Percentiles rank a stretch among this genome's conserved stretches.
phyloP scores from a whole-genome alignment of 73 alveolate genomes.

The Tetrahymena thermophila region DNA sequence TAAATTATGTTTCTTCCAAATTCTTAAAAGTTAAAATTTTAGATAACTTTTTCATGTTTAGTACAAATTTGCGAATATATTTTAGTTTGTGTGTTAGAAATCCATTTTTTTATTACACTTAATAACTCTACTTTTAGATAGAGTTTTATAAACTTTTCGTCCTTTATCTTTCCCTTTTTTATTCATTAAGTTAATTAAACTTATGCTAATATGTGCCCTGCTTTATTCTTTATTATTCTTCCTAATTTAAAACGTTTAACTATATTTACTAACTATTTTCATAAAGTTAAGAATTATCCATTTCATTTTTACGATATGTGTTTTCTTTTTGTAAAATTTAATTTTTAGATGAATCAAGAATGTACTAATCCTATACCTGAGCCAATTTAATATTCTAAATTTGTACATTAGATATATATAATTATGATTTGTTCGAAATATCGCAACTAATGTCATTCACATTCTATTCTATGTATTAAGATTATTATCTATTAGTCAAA shows the following conservation, averaged over 20 bases:
- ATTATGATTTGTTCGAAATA: background rate
- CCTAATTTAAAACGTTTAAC: background rate
- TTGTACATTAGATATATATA: background rate
- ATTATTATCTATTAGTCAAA: too few relatives aligned
- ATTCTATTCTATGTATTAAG: background rate
- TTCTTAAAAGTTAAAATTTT: background rate
- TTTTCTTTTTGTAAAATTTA: background rate
- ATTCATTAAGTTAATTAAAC: too few relatives aligned
- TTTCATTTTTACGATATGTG: background rate
- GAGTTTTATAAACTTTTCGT: too few relatives aligned
- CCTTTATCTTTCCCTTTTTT: background rate
- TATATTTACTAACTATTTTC: background rate
- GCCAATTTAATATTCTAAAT: background rate
- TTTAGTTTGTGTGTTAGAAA: background rate
- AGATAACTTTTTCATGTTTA: background rate
- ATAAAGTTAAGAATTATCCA: background rate
- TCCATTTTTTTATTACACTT: background rate
- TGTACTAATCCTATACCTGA: background rate
- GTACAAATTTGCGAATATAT: background rate
- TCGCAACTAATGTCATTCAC: background rate
- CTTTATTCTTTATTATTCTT: background rate
- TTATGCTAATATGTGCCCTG: too few relatives aligned
- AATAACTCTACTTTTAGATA: background rate
- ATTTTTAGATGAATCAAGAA: background rate
- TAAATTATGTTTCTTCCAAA: background rate